These are phyloP conservation scores for Mollisia scopiformis DNA, from an alignment of 2,329 filamentous ascomycete genomes.

Conservation along the genomic window DNA sequence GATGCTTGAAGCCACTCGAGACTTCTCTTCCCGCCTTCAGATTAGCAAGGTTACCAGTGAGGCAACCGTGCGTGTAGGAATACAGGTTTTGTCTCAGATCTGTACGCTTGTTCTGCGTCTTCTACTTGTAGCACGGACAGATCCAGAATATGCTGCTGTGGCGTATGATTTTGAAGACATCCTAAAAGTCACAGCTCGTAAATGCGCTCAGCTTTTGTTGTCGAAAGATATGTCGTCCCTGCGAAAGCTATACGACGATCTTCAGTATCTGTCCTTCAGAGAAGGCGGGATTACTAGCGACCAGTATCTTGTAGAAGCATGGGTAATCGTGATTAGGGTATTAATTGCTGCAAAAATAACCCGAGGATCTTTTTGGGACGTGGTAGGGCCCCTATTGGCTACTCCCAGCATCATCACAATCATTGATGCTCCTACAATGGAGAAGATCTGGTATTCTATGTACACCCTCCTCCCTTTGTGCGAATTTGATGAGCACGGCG, in stretches of 20 bases:
- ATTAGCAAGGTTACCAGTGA: not conserved
- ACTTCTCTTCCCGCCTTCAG: slow-evolving; percentile 27
- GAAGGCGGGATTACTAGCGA: slow-evolving; percentile 56
- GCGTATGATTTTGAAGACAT: slow-evolving; percentile 50
- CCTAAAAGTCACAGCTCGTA: slow-evolving; percentile 46
- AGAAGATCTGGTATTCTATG: slow-evolving; percentile 59
- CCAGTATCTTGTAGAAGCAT: slow-evolving; percentile 51
- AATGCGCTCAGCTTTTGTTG: slow-evolving; percentile 45
- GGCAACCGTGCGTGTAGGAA: not conserved
- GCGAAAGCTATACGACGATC: slow-evolving; percentile 48
- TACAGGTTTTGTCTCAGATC: slow-evolving; percentile 23
- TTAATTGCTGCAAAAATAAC: slow-evolving; percentile 54
- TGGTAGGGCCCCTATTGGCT: slow-evolving; percentile 50
- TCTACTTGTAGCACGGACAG: slow-evolving; percentile 45
- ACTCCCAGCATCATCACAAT: slow-evolving; percentile 39
- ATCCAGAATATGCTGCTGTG: slow-evolving; percentile 7
- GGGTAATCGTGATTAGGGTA: slow-evolving; percentile 60
- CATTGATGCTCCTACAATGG: slow-evolving; percentile 51
- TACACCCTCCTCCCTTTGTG: slow-evolving; percentile 64
- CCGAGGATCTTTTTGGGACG: slow-evolving; percentile 62
- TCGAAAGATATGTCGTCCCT: slow-evolving; percentile 47
- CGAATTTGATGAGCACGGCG: slow-evolving; percentile 60
- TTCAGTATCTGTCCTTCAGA: slow-evolving; percentile 48
- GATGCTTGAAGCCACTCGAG: slow-evolving; percentile 33
- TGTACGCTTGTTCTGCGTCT: slow-evolving; percentile 43